These are phyloP conservation scores for Gamsiella multidivaricata DNA, from an alignment of 192 early-diverging fungal species.

Conservation along the genomic window DNA sequence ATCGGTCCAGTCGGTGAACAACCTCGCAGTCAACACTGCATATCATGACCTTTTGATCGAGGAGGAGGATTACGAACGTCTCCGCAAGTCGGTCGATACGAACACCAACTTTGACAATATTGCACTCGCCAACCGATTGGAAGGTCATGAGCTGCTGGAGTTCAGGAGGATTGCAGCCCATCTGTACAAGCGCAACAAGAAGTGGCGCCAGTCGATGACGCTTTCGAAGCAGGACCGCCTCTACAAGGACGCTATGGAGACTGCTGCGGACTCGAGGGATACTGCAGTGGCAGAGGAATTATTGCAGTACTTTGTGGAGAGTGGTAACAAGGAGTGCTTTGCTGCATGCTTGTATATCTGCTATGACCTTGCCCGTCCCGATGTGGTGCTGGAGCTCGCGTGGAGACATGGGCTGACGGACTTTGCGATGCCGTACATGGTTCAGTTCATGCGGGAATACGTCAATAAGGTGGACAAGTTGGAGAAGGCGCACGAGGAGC, in stretches of 20 bases:
- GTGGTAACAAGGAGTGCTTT: constrained; percentile 93
- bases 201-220: constrained; percentile 94
- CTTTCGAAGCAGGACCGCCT: constrained; percentile 97
- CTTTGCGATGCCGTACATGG: constrained; percentile 98
- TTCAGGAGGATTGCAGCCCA: constrained; percentile 97
- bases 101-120: constrained; percentile 97
- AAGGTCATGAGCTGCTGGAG: constrained; percentile 97
- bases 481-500: constrained; percentile 48
- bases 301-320: constrained; percentile 94
- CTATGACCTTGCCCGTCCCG: constrained; percentile 94
- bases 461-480: constrained; percentile 76
- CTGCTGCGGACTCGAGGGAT: constrained; percentile 88
- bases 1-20: constrained; percentile 92
- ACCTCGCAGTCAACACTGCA: constrained; percentile 93
- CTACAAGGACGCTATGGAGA: constrained; percentile 99
- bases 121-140: constrained; percentile 88
- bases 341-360: constrained; percentile 93
- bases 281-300: constrained; percentile 94
- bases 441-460: constrained; percentile 91
- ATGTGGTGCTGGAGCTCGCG: constrained; percentile 92
- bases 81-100: constrained; percentile 94
- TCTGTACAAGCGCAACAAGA: constrained; percentile 95
- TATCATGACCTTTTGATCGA: constrained; percentile 98
- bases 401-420: constrained; percentile 92
- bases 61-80: constrained; percentile 95